Evolutionary conservation across 345 rosid species (phyloP), one percentile per base, ranked within the genome.

Genomic region (Clausena lansium): DNA sequence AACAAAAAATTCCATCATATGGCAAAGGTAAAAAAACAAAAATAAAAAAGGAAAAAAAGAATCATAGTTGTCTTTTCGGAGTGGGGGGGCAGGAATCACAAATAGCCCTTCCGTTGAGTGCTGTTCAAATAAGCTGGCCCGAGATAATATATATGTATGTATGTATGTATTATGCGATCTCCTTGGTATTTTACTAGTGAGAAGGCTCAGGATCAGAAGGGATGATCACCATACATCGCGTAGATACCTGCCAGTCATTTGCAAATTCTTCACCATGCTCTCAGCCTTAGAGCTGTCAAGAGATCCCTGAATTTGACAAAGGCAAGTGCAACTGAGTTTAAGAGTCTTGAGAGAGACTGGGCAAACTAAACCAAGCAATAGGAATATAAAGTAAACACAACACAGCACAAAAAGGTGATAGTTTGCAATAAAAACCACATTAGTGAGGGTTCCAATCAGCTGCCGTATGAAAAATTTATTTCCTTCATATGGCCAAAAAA

Each of bases 201-300:
- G 22, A 11, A 45, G 15, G 4, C 50, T 5, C 57, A 5, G 27
- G 1, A 3, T 27, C 8, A 25, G 65, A 52, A 45, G 9, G 25
- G 64, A 61, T 80, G 57, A 57, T 89, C 79, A 93, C 97, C 97
- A 93, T 55, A 97, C 98, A 60, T 97, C 99, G 54, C 99, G 95
- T 7, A 94, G 87, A 83, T 97, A 97, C 81, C 98, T 86, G 54
- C 98, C 97, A 5, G 72, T 88, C 91, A 83, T 94, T 82, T 97
- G 99, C 80, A 94, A 91, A 76, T 87, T 91, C 83, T 97, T 97
- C 78, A 97, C 96, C 86, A 91, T 87, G 81, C 93, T 82, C 82
- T 97, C 99, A 0, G 98, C 94, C 81, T 89, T 89, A 0, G 99
- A 87, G 70, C 82, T 81, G 84, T 94, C 94, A 24, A 93, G 78